Evolutionary conservation across 83 land plant genomes (phyloP), one percentile per base, ranked within the genome.

Genomic region (Thuja plicata): DNA sequence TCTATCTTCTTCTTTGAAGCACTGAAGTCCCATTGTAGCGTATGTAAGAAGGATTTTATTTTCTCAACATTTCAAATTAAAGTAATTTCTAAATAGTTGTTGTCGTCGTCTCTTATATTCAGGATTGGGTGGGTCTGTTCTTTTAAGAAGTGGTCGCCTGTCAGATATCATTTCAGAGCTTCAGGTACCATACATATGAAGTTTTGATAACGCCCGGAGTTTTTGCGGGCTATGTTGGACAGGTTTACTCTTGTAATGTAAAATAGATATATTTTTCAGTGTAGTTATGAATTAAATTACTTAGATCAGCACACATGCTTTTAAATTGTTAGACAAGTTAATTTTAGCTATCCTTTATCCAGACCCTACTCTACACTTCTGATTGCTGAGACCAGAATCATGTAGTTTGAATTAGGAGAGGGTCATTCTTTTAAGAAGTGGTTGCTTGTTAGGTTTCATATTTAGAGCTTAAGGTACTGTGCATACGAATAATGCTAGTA

Each of bases 101-200:
- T n/a, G 85, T 46, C 54, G 45, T 16, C 40, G 40, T 76, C 40
- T 86, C 19, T 57, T 88, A 10, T 38, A 27, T 85, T 12, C 82
- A 94, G 95, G 95, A 46, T 74, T 94, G 88, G 91, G 94, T 45
- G 94, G 95, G 62, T 92, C 95, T 8, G 91, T 92, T 80, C 88
- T 94, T 81, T 45, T 94, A 88, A 92, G 86, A 85, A 92, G 91
- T 86, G 95, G 95, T 32, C 86, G 87, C 70, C 77, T 94, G 88
- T 94, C 94, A 9, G 95, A 94, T 79, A 83, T 92, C 34, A 87
- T 94, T 55, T 66, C 88, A 32, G 91, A 94, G 83, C 89, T 94
- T 90, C 95, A 92, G 88, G 91, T 90, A 77, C 66, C 13, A 8
- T 32, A 19, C 54, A n/a, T 46, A n/a, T 24, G 34, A 50, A 50